Conservation (phyloP, 352 stramenopile genomes). For the Phytophthora sp. region DNA sequence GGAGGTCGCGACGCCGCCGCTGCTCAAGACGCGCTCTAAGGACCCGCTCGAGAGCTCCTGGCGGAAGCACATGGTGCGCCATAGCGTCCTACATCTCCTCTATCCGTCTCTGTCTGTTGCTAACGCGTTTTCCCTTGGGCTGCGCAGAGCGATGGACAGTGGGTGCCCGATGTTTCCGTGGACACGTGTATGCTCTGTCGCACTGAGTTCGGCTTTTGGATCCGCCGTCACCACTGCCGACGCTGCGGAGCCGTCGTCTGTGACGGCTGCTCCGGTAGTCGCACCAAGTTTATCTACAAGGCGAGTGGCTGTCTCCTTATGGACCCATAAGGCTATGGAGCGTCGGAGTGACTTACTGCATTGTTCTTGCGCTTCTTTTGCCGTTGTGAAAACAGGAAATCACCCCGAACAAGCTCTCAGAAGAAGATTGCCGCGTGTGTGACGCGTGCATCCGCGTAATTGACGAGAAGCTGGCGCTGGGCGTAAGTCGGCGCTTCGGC, state of each 20-base stretch:
- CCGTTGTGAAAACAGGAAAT: conserved; percentile 60
- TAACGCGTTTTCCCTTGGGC: conserved; percentile 2
- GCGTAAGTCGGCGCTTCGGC: conserved; percentile 77
- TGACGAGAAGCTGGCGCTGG: conserved; percentile 83
- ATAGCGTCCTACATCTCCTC: not conserved
- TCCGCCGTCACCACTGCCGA: conserved; percentile 88
- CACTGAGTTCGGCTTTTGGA: conserved; percentile 86
- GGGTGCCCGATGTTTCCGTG: conserved; percentile 84
- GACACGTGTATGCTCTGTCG: conserved; percentile 86
- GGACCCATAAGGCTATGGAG: too few relatives aligned
- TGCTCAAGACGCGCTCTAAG: conserved; percentile 79
- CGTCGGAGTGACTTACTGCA: too few relatives aligned
- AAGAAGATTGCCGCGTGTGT: conserved; percentile 80
- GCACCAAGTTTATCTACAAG: conserved; percentile 89
- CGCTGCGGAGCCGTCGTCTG: conserved; percentile 87
- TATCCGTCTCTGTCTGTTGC: not conserved
- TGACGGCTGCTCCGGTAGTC: conserved; percentile 75
- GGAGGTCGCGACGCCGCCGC: conserved; percentile 42
- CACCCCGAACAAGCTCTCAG: conserved; percentile 52
- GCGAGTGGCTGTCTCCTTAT: conserved; percentile 31
- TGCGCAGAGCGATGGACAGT: conserved; percentile 78
- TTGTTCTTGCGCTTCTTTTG: too few relatives aligned
- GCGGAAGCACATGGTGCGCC: conserved; percentile 81
- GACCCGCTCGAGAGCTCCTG: conserved; percentile 88
- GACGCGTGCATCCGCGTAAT: conserved; percentile 86